These are phyloP conservation scores for Datisca glomerata DNA, from an alignment of 306 rosid genomes.

Conservation along the genomic window DNA sequence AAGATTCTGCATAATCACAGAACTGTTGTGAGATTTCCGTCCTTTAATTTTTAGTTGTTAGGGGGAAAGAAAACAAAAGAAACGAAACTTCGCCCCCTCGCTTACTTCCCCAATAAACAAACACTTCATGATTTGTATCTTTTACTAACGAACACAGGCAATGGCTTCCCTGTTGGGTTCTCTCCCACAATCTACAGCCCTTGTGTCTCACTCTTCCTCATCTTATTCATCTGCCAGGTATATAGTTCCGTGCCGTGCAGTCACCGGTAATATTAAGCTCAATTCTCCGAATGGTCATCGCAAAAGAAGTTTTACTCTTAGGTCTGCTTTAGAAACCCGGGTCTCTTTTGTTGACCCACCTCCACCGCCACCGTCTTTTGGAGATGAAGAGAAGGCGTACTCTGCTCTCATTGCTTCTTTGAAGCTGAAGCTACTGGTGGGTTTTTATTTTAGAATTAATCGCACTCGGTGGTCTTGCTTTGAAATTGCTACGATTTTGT, in stretches of 20 bases:
- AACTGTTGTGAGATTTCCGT: too few relatives aligned
- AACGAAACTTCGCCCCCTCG: too few relatives aligned
- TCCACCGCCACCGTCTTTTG: conserved; percentile 18
- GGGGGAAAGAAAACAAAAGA: too few relatives aligned
- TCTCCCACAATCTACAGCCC: neutral
- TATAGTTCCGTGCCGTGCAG: neutral
- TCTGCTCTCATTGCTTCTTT: conserved; percentile 31
- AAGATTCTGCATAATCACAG: too few relatives aligned
- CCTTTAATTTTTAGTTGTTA: conserved; percentile 18
- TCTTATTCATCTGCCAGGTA: neutral
- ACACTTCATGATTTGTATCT: neutral
- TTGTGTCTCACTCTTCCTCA: neutral
- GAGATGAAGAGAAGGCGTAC: neutral
- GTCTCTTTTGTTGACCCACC: conserved; percentile 22
- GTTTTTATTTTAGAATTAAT: neutral
- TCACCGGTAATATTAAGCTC: conserved; percentile 6
- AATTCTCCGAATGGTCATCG: conserved; percentile 4
- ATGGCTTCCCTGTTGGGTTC: neutral
- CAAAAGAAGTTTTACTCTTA: conserved; percentile 18
- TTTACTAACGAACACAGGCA: neutral
- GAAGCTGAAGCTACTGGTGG: conserved; percentile 71
- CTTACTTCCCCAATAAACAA: neutral
- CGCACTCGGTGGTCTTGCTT: neutral
- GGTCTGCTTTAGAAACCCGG: conserved; percentile 25
- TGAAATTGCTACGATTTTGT: neutral